Evolutionary conservation across 441 rosid species (phyloP).

Genomic region (Cnidoscolus chayamansa): DNA sequence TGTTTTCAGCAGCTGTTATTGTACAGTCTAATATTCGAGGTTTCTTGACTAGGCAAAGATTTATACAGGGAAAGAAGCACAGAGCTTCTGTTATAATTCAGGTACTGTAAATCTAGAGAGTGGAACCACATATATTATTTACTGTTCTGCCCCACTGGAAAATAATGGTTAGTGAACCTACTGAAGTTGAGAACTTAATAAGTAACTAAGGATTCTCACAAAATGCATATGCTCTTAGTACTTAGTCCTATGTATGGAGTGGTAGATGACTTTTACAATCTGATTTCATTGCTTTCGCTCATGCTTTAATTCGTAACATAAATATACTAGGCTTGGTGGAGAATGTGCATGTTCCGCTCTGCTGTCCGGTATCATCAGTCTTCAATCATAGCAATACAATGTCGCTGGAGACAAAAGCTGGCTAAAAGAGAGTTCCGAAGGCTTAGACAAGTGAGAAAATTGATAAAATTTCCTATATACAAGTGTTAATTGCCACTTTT

Average conservation of each 20-base stretch:
- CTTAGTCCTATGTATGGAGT: neutral
- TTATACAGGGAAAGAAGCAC: slow-evolving; percentile 48
- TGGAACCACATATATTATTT: neutral
- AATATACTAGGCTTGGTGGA: slow-evolving; percentile 67
- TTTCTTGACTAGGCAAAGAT: slow-evolving; percentile 55
- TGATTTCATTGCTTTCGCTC: neutral
- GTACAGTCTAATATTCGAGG: slow-evolving; percentile 72
- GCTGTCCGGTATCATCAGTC: slow-evolving; percentile 56
- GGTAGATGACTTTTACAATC: neutral
- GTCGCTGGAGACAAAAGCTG: slow-evolving; percentile 86
- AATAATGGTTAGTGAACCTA: neutral
- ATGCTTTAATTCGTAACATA: slow-evolving; percentile 16
- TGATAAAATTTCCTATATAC: neutral
- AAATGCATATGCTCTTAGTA: neutral
- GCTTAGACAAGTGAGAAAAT: slow-evolving; percentile 60
- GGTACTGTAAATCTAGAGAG: slow-evolving; percentile 36
- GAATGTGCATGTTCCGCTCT: slow-evolving; percentile 63
- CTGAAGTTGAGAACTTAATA: neutral
- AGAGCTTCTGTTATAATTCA: slow-evolving; percentile 74
- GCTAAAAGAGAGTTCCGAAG: slow-evolving; percentile 79
- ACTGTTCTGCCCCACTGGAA: neutral
- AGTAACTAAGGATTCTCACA: neutral
- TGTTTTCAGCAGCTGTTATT: slow-evolving; percentile 45
- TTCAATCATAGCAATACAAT: slow-evolving; percentile 76
- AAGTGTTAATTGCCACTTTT: neutral